These are phyloP conservation scores for Lipomyces lipofer DNA, from an alignment of 805 yeast species.

Conservation along the genomic window DNA sequence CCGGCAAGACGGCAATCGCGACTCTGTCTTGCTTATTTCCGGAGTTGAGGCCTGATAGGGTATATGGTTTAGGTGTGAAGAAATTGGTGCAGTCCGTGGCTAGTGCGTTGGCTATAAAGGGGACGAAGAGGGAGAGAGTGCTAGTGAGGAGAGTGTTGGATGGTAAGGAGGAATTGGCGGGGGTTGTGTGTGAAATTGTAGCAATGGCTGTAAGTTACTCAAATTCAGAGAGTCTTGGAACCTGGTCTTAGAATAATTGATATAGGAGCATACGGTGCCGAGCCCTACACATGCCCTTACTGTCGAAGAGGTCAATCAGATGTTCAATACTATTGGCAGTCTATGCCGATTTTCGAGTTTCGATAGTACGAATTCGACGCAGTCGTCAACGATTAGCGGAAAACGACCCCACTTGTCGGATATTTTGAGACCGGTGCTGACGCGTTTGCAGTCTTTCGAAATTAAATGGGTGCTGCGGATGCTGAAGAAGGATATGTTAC, in stretches of 20 bases:
- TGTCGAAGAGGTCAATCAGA: conserved; percentile 8
- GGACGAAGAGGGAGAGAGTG: conserved; percentile 3
- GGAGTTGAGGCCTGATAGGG: conserved; percentile 14
- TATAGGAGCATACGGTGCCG: not conserved
- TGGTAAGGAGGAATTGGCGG: conserved; percentile 11
- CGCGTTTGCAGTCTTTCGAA: conserved; percentile 6
- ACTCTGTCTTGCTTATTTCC: conserved; percentile 21
- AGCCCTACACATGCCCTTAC: not conserved
- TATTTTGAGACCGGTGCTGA: conserved; percentile 8
- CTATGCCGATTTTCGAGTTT: conserved; percentile 8
- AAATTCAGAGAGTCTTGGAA: not conserved
- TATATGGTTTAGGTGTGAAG: not conserved
- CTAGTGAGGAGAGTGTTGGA: not conserved
- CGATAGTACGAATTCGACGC: too few relatives aligned
- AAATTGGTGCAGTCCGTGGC: not conserved
- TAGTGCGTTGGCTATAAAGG: not conserved
- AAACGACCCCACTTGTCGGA: not conserved
- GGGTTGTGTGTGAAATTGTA: conserved; percentile 1
- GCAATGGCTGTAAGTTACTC: conserved; percentile 1
- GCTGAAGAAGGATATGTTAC: conserved; percentile 13
- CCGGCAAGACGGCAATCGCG: not conserved
- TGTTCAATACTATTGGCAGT: conserved; percentile 6
- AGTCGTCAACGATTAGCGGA: too few relatives aligned
- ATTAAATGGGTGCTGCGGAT: conserved; percentile 25
- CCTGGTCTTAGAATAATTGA: too few relatives aligned